Percentiles rank a stretch among this genome's conserved stretches.
These are phyloP conservation scores for Leccinum boreale DNA, from an alignment of 768 basidiomycete genomes.

Conservation along the genomic window DNA sequence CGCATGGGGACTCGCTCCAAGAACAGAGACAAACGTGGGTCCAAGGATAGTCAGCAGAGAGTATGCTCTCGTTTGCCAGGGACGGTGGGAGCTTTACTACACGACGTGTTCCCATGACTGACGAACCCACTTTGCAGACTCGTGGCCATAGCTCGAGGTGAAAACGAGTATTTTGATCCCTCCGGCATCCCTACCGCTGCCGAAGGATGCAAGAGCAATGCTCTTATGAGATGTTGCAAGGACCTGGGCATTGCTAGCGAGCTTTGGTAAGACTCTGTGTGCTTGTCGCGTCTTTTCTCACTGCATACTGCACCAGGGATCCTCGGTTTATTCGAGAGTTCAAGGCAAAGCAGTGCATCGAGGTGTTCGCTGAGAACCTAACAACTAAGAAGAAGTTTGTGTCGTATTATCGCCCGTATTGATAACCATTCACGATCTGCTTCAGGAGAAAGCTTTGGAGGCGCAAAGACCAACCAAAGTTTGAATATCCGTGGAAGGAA, in stretches of 20 bases:
- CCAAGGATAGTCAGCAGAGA: constrained; percentile 88
- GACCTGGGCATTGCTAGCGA: constrained; percentile 95
- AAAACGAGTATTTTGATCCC: constrained; percentile 95
- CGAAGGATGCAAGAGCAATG: constrained; percentile 95
- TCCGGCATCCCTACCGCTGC: constrained; percentile 89
- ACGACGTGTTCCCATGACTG: background rate
- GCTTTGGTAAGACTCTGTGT: constrained; percentile 65
- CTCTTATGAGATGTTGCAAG: constrained; percentile 96
- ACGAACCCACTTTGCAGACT: constrained; percentile 45
- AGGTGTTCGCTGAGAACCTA: constrained; percentile 82
- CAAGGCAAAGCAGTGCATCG: constrained; percentile 78
- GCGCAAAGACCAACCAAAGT: constrained; percentile 79
- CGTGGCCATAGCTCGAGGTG: constrained; percentile 87
- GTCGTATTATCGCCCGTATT: background rate
- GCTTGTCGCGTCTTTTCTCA: background rate
- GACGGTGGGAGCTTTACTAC: constrained; percentile 52
- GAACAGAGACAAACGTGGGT: constrained; percentile 87
- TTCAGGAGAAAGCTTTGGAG: constrained; percentile 88
- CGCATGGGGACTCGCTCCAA: constrained; percentile 94
- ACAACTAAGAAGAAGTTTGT: constrained; percentile 89
- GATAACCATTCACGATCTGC: constrained; percentile 4
- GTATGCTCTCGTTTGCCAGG: constrained; percentile 91
- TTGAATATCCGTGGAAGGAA: constrained; percentile 89
- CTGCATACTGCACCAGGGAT: constrained; percentile 55
- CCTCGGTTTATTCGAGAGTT: constrained; percentile 94